Conservation (phyloP, 495 filamentous ascomycete genomes). For the Beverwykella pulmonaria region DNA sequence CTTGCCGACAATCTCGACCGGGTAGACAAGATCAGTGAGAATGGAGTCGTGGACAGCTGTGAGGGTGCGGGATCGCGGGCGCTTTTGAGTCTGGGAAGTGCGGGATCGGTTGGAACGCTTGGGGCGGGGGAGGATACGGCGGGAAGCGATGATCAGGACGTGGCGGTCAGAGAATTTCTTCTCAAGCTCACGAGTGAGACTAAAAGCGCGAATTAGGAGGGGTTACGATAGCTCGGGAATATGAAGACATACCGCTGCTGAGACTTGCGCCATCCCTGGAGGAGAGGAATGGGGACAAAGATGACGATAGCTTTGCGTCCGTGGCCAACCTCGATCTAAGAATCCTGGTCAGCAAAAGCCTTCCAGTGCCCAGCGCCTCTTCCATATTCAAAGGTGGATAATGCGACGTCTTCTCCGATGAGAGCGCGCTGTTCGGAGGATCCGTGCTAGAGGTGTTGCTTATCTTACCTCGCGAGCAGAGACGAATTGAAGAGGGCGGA, state of each 20-base stretch:
- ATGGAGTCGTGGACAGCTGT: slow-evolving; percentile 97
- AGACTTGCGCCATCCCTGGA: slow-evolving; percentile 93
- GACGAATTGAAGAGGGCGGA: slow-evolving; percentile 95
- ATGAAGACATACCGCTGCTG: slow-evolving; percentile 85
- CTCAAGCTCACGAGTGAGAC: slow-evolving; percentile 98
- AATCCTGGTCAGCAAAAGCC: slow-evolving; percentile 65
- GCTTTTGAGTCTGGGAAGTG: slow-evolving; percentile 95
- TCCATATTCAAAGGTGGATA: slow-evolving; percentile 47
- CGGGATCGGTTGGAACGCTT: slow-evolving; percentile 94
- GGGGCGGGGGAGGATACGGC: slow-evolving; percentile 96
- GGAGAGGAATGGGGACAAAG: slow-evolving; percentile 98
- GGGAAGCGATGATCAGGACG: slow-evolving; percentile 96
- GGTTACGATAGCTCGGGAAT: neutral
- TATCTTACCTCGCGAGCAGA: slow-evolving; percentile 95
- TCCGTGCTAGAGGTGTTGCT: slow-evolving; percentile 34
- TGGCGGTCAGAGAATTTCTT: slow-evolving; percentile 99
- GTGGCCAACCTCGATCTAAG: slow-evolving; percentile 95
- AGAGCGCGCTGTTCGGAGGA: slow-evolving; percentile 20
- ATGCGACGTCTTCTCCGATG: slow-evolving; percentile 19
- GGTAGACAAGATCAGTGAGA: slow-evolving; percentile 94
- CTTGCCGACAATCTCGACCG: slow-evolving; percentile 99
- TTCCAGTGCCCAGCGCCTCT: slow-evolving; percentile 59
- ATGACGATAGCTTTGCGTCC: slow-evolving; percentile 99
- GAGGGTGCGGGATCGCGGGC: slow-evolving; percentile 92
- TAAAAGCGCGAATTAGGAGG: slow-evolving; percentile 45